Evolutionary conservation across 345 rosid species (phyloP).

Genomic region (Excoecaria cochinchinensis): DNA sequence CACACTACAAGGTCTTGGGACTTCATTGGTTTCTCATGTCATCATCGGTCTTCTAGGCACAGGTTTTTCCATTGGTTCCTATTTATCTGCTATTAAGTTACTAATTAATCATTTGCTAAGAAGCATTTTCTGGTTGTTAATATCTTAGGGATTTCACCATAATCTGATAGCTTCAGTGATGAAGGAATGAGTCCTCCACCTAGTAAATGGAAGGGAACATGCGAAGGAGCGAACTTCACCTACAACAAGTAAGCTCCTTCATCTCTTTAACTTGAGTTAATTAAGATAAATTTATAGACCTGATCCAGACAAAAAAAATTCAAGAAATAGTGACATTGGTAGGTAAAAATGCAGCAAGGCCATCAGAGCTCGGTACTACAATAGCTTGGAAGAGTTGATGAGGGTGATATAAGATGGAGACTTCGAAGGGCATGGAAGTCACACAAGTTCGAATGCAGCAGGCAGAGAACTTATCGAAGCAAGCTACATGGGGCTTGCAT

Average conservation of each 20-base stretch:
- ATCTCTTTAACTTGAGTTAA: not conserved
- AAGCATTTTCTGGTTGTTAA: not conserved
- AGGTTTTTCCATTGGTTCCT: not conserved
- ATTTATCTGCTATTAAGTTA: not conserved
- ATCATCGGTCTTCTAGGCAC: slow-evolving; percentile 20
- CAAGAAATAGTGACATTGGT: too few species aligned
- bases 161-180: slow-evolving; percentile 14
- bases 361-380: slow-evolving; percentile 6
- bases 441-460: slow-evolving; percentile 33
- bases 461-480: slow-evolving; percentile 20
- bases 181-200: slow-evolving; percentile 11
- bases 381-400: not conserved
- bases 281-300: too few species aligned
- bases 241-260: slow-evolving; percentile 13
- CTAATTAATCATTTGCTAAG: not conserved
- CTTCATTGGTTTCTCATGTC: slow-evolving; percentile 21
- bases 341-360: not conserved
- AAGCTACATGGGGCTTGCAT: slow-evolving; percentile 23
- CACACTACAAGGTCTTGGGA: slow-evolving; percentile 35
- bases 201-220: slow-evolving; percentile 11
- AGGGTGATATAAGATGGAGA: not conserved
- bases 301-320: too few species aligned
- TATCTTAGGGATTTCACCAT: slow-evolving; percentile 4
- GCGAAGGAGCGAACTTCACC: slow-evolving; percentile 8
- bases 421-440: slow-evolving; percentile 21